Percentiles rank a stretch among this genome's conserved stretches.
phyloP scores from a whole-genome alignment of 1,284 basidiomycete genomes.

The Pyrrhoderma lamaoense region DNA sequence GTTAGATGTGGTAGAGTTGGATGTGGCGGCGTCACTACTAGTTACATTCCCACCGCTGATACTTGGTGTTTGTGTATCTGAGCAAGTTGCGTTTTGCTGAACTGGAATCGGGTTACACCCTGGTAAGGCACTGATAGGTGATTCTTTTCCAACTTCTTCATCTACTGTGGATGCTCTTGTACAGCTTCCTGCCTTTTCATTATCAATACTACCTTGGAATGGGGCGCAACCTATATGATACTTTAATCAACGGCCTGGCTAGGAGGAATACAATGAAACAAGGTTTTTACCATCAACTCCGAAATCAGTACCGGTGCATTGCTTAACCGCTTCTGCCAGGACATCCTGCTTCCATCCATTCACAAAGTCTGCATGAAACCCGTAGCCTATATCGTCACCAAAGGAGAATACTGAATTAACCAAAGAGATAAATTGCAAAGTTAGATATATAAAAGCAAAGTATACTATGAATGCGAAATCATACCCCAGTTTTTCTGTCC shows the following conservation, averaged over 20 bases:
- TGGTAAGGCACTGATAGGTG: conserved; percentile 30
- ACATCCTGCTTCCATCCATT: conserved; percentile 28
- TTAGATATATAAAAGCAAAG: neutral
- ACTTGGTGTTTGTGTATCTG: neutral
- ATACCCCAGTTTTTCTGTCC: conserved; percentile 15
- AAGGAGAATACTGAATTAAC: conserved; percentile 22
- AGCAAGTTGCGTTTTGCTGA: neutral
- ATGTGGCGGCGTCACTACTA: no score
- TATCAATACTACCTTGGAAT: neutral
- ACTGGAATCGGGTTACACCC: conserved; percentile 41
- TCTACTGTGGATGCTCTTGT: conserved; percentile 22
- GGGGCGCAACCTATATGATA: conserved; percentile 1
- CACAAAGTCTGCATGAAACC: conserved; percentile 30
- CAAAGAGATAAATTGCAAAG: neutral
- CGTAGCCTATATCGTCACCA: conserved; percentile 28
- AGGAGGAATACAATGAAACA: conserved; percentile 11
- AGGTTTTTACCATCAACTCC: conserved; percentile 20
- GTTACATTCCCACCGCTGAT: neutral
- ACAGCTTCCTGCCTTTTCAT: conserved; percentile 20
- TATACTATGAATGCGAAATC: neutral
- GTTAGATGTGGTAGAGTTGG: no score
- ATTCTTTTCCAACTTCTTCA: conserved; percentile 19
- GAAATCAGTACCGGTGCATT: conserved; percentile 23
- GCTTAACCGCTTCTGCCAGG: conserved; percentile 26
- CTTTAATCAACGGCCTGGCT: neutral